Conservation (phyloP, 2,329 filamentous ascomycete genomes). For the Chrysoporthe deuterocubensis region DNA sequence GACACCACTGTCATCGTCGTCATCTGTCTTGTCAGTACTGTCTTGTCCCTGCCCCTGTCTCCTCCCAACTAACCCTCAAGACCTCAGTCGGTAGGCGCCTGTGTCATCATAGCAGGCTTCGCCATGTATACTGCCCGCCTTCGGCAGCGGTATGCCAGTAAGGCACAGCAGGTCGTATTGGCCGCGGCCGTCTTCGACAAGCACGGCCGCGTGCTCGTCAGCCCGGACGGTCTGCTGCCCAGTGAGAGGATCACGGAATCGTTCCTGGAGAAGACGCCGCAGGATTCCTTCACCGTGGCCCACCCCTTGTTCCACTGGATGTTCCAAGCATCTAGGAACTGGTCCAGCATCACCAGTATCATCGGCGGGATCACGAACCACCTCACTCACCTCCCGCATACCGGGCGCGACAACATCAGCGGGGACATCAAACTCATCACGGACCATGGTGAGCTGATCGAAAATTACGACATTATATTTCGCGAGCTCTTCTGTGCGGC, state of each 20-base stretch:
- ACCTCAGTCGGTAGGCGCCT: conserved; percentile 64
- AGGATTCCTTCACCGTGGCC: conserved; percentile 73
- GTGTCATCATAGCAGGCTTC: conserved; percentile 60
- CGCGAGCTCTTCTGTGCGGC: conserved; percentile 83
- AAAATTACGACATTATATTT: conserved; percentile 76
- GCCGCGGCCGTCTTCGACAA: conserved; percentile 70
- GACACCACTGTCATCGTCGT: conserved; percentile 75
- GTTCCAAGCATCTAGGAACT: conserved; percentile 79
- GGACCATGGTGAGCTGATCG: conserved; percentile 61
- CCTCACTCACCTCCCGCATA: conserved; percentile 55
- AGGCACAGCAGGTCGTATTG: conserved; percentile 64
- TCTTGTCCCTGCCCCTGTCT: conserved; percentile 9
- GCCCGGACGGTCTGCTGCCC: conserved; percentile 70
- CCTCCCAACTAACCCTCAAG: not conserved
- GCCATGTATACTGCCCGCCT: conserved; percentile 58
- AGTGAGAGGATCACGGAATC: conserved; percentile 79
- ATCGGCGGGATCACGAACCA: conserved; percentile 75
- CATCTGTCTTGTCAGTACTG: conserved; percentile 63
- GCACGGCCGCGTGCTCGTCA: conserved; percentile 69
- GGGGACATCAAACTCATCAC: conserved; percentile 51
- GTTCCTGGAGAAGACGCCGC: conserved; percentile 66
- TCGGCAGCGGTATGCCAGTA: conserved; percentile 57
- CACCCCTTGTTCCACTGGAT: conserved; percentile 89
- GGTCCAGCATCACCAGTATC: conserved; percentile 69
- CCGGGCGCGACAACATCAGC: conserved; percentile 41